Percentiles rank a stretch among this genome's conserved stretches.
phyloP scores from a whole-genome alignment of 495 filamentous ascomycete species.

The Hypoxylon trugodes region DNA sequence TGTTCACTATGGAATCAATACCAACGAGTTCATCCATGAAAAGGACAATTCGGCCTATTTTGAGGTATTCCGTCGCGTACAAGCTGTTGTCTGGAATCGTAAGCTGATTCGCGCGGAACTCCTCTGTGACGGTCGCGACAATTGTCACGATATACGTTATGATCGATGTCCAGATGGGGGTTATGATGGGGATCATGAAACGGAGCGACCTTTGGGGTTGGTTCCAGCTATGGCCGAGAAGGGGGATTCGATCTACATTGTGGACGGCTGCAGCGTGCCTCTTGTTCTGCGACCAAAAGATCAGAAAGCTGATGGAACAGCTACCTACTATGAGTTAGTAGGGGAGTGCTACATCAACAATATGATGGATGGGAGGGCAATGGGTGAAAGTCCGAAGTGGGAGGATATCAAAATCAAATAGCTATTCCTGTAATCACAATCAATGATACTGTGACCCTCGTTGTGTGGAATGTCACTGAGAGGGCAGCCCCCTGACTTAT shows the following conservation, averaged over 20 bases:
- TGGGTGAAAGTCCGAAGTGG: not conserved
- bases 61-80: slow-evolving; percentile 28
- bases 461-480: no score
- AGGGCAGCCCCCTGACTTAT: no score
- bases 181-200: not conserved
- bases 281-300: slow-evolving; percentile 24
- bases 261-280: slow-evolving; percentile 34
- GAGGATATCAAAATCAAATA: not conserved
- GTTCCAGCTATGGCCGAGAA: slow-evolving; percentile 9
- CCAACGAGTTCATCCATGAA: slow-evolving; percentile 23
- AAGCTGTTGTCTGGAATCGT: slow-evolving; percentile 33
- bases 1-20: slow-evolving; percentile 20
- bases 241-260: slow-evolving; percentile 25
- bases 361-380: slow-evolving; percentile 42
- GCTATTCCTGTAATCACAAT: slow-evolving; percentile 3
- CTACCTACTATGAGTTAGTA: slow-evolving; percentile 17
- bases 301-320: not conserved
- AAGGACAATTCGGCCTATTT: slow-evolving; percentile 22
- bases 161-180: no score
- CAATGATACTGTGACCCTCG: no score
- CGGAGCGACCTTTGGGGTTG: slow-evolving; percentile 19
- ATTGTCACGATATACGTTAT: no score
- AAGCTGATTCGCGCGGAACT: slow-evolving; percentile 13
- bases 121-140: no score
- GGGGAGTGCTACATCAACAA: slow-evolving; percentile 44